Base-by-base conservation (phyloP, 2,329 filamentous ascomycete species). In the Colletotrichum liaoningense region DNA sequence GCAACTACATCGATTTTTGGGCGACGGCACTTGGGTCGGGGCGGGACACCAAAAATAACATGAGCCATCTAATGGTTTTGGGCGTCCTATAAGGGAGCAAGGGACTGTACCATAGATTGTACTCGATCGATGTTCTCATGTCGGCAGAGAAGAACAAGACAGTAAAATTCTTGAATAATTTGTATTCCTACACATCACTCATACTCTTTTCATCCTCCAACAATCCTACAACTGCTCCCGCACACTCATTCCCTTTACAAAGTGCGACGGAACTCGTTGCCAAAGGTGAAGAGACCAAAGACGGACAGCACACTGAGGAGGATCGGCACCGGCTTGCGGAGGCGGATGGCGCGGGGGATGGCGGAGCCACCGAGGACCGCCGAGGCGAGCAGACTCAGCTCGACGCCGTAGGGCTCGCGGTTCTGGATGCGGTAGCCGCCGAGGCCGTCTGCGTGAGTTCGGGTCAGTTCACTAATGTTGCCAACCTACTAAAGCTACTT, bases 311-410 rank as follows among this genome's bases (percentile, higher is more conserved):
- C 79, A 79, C 94, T 96, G 79, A 99, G 85, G 12, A 92, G 90
- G 69, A 93, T 88, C 1, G 97, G 96, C 65, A 99, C 90, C 0
- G 94, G 94, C 89, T 98, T 99, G 78, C 89, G 88, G 55, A 92
- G 89, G 82, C 92, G 94, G 79, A 99, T 91, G 5, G 95, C 97
- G 65, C 97, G 90, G 14, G 97, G 97, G 73, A 98, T 92, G 2
- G 94, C 93, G 55, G 93, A 93, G 24, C 95, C 95, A 55, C 89
- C 96, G 46, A 99, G 89, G 30, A 98, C 85, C n/a, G 95, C 79
- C 0, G 94, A 97, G 5, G 97, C 97, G 56, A 98, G 87, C 11
- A 99, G 88, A n/a, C 93, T 94, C 56, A 98, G 86, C 84, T 98
- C 97, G 77, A 97, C 85, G 75, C 96, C 97, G 82, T 97, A 98